These are phyloP conservation scores for Phytophthora sp. DNA, from an alignment of 352 stramenopile species.

Conservation along the genomic window DNA sequence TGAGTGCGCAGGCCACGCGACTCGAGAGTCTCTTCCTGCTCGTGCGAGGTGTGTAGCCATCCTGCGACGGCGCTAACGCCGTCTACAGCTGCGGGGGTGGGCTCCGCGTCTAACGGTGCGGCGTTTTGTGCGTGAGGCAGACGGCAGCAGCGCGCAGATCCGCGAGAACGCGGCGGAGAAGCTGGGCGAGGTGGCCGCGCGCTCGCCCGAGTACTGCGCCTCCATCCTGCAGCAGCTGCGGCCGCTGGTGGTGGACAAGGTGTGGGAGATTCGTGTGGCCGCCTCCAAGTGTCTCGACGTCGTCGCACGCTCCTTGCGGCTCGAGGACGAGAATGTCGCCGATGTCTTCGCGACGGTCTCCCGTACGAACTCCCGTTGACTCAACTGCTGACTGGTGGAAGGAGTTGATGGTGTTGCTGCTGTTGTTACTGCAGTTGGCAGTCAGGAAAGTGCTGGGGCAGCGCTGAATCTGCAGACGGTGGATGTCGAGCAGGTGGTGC, in stretches of 20 bases:
- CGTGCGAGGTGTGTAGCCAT: slow-evolving; percentile 48
- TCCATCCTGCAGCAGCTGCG: slow-evolving; percentile 69
- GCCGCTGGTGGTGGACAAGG: slow-evolving; percentile 44
- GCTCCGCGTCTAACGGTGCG: slow-evolving; percentile 10
- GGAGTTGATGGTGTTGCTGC: background rate
- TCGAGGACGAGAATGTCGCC: slow-evolving; percentile 35
- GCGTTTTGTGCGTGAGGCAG: slow-evolving; percentile 29
- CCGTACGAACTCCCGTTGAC: slow-evolving; percentile 23
- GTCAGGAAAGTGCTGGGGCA: slow-evolving; percentile 37
- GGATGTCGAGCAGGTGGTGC: slow-evolving; percentile 60
- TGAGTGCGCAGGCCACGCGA: slow-evolving; percentile 59
- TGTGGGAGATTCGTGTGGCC: slow-evolving; percentile 83
- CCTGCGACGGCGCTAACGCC: background rate
- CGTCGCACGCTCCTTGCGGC: slow-evolving; percentile 50
- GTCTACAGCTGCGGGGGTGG: background rate
- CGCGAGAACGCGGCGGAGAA: slow-evolving; percentile 74
- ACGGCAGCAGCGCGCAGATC: slow-evolving; percentile 73
- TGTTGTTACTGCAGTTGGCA: slow-evolving; percentile 44
- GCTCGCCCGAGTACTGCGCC: slow-evolving; percentile 50
- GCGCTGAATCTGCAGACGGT: slow-evolving; percentile 65
- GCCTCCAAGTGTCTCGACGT: slow-evolving; percentile 66
- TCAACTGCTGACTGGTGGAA: background rate
- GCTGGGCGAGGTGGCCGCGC: slow-evolving; percentile 64
- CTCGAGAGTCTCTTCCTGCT: slow-evolving; percentile 84
- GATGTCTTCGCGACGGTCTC: slow-evolving; percentile 52